Percentiles rank a stretch among this genome's conserved stretches.
phyloP scores from a whole-genome alignment of 768 basidiomycete species.

The Cantharellus anzutake region DNA sequence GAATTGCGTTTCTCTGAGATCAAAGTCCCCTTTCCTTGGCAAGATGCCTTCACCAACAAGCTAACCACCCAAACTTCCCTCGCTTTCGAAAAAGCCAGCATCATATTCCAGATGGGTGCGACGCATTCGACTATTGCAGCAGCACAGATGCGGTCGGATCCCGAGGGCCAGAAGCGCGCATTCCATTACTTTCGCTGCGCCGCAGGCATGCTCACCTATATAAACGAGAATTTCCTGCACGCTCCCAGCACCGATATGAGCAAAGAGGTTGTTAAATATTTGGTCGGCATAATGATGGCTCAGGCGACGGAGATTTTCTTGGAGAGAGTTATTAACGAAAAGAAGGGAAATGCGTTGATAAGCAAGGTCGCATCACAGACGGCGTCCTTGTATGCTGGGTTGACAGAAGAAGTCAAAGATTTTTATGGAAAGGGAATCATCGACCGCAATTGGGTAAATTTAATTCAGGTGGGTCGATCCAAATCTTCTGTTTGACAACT shows the following conservation, averaged over 20 bases:
- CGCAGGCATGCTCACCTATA: constrained; percentile 94
- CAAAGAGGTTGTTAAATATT: constrained; percentile 84
- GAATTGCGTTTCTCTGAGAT: constrained; percentile 96
- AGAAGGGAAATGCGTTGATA: constrained; percentile 55
- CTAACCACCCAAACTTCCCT: constrained; percentile 88
- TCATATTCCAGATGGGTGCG: constrained; percentile 88
- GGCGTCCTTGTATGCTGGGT: constrained; percentile 55
- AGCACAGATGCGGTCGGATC: constrained; percentile 67
- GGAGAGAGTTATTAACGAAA: constrained; percentile 87
- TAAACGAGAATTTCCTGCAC: constrained; percentile 98
- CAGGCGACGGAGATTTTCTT: constrained; percentile 94
- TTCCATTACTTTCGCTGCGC: constrained; percentile 82
- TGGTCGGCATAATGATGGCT: constrained; percentile 71
- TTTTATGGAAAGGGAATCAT: constrained; percentile 94
- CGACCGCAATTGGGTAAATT: constrained; percentile 80
- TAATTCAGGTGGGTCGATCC: constrained; percentile 43
- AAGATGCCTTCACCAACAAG: constrained; percentile 92
- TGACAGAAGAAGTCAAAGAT: constrained; percentile 89
- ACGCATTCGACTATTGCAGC: constrained; percentile 86
- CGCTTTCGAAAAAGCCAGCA: constrained; percentile 94
- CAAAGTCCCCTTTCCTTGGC: constrained; percentile 85
- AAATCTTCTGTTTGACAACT: neutral
- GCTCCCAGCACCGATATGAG: constrained; percentile 91
- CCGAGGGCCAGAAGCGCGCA: constrained; percentile 81
- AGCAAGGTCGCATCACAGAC: constrained; percentile 73